A percentile compares a stretch with the other conserved stretches of the same genome.
Evolutionary conservation across 1,284 basidiomycete species (phyloP).

Genomic region (Leccinum fallax): DNA sequence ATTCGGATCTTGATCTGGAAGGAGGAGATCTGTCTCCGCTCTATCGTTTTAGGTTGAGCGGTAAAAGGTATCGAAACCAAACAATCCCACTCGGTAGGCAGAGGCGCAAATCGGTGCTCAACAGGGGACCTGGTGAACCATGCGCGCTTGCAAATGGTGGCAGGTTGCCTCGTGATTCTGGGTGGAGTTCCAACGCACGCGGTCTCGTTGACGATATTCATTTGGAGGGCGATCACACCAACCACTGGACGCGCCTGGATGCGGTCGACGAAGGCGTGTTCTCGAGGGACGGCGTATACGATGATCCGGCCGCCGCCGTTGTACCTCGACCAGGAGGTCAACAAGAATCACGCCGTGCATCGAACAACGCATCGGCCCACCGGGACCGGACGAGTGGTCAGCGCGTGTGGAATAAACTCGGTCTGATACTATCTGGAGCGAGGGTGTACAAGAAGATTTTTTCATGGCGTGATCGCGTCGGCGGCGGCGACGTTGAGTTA

Average conservation of each 20-base stretch:
- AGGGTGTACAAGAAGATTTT: slow-evolving; percentile 10
- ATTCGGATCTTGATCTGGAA: not conserved
- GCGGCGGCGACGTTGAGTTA: not conserved
- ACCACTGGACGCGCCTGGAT: not conserved
- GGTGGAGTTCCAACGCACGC: not conserved
- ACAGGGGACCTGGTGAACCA: not conserved
- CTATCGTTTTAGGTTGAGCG: not conserved
- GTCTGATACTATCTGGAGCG: slow-evolving; percentile 5
- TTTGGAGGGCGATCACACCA: not conserved
- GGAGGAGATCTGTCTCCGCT: slow-evolving; percentile 2
- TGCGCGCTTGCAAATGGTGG: not conserved
- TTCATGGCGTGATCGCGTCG: slow-evolving; percentile 9
- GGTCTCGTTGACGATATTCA: not conserved
- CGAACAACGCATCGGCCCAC: not conserved
- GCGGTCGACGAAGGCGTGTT: not conserved
- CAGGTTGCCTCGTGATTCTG: slow-evolving; percentile 3
- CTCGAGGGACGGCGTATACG: not conserved
- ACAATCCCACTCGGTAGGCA: not conserved
- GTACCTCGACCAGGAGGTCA: slow-evolving; percentile 1
- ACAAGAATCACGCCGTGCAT: not conserved
- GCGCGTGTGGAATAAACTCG: slow-evolving; percentile 5
- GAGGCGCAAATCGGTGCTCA: not conserved
- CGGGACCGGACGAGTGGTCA: not conserved
- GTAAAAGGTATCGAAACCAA: not conserved
- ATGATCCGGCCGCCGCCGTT: slow-evolving; percentile 25